These are phyloP conservation scores for Pinus taeda DNA, from an alignment of 75 land plant species.

Conservation along the genomic window DNA sequence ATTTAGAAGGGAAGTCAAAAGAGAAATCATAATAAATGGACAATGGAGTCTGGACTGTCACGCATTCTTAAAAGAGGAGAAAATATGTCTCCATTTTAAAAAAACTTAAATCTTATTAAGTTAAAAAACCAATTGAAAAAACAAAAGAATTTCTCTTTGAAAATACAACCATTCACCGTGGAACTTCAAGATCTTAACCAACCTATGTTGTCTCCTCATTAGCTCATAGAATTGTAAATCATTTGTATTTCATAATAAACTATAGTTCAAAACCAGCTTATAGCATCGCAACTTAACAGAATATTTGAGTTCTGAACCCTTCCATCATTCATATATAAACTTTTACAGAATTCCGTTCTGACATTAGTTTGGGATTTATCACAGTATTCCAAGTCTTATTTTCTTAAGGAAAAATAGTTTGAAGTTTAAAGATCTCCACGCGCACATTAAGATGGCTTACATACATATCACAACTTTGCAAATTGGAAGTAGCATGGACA, in stretches of 20 bases:
- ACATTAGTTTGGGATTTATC: neutral
- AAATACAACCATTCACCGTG: neutral
- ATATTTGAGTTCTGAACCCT: neutral
- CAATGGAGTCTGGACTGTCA: neutral
- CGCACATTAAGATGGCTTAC: neutral
- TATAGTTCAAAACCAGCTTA: neutral
- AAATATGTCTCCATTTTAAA: neutral
- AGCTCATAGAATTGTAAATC: neutral
- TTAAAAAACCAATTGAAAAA: neutral
- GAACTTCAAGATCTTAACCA: neutral
- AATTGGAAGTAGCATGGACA: neutral
- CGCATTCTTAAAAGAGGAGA: neutral
- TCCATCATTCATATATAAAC: neutral
- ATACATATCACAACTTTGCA: neutral
- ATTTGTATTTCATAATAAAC: neutral
- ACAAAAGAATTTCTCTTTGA: neutral
- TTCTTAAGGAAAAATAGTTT: constrained; percentile 9
- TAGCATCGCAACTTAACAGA: neutral
- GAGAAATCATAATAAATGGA: neutral
- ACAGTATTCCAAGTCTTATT: neutral
- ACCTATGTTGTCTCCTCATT: neutral
- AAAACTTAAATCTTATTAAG: neutral
- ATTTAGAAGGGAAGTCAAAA: neutral
- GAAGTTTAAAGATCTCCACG: neutral
- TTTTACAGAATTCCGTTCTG: neutral